A percentile compares a stretch with the other conserved stretches of the same genome.
phyloP scores from a whole-genome alignment of 345 rosid genomes.

The Lepidium sativum region DNA sequence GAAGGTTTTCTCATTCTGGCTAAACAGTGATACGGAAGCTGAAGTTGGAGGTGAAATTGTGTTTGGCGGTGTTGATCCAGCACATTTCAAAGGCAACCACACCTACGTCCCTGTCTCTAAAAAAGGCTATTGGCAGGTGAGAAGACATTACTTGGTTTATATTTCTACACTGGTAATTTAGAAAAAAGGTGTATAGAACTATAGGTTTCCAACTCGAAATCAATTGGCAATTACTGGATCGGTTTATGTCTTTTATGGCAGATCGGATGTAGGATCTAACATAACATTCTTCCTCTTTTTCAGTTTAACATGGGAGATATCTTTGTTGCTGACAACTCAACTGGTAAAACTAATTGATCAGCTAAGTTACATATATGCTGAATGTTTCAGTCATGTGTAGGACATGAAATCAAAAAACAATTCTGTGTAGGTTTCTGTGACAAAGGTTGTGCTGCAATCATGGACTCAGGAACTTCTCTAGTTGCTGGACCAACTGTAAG shows the following conservation, averaged over 20 bases:
- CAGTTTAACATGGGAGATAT: conserved; percentile 75
- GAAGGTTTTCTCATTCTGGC: conserved; percentile 71
- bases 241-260: background rate
- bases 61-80: conserved; percentile 65
- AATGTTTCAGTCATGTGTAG: background rate
- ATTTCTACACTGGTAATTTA: background rate
- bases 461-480: conserved; percentile 77
- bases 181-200: background rate
- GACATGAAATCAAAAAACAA: background rate
- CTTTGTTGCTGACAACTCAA: conserved; percentile 43
- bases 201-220: background rate
- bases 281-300: background rate
- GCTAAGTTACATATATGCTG: background rate
- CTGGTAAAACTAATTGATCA: conserved; percentile 35
- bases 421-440: conserved; percentile 40
- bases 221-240: background rate
- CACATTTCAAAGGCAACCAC: conserved; percentile 62
- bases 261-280: background rate
- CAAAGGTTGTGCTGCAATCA: conserved; percentile 59
- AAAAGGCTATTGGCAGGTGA: conserved; percentile 88
- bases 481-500: conserved; percentile 76
- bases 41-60: conserved; percentile 69
- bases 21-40: conserved; percentile 44
- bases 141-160: background rate
- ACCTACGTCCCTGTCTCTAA: conserved; percentile 56